Evolutionary conservation across 2,329 filamentous ascomycete genomes (phyloP), one percentile per base, ranked within the genome.

Genomic region (Neocatenulostroma microsporum): DNA sequence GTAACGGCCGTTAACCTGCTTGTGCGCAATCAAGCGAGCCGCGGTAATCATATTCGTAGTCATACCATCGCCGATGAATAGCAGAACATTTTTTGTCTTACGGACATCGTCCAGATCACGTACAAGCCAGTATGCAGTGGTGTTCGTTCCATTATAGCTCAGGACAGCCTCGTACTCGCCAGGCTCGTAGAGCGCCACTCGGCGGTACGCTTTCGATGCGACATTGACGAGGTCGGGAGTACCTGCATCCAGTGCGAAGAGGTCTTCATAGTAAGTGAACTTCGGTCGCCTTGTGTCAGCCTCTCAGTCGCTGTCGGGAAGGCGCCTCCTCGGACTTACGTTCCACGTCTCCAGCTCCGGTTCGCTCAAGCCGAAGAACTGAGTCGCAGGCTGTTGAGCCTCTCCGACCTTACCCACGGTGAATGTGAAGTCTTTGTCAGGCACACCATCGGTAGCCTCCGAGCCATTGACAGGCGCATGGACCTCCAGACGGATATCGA

Each of bases 1-100:
- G 61, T 89, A 93, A 60, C 82, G 84, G 49, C 85, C 85, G 55
- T 93, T 91, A 69, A 89, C 73, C 48, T 73, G 80, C 68, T 85
- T 82, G 69, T 93, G 85, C 13, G 73, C 84, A 37, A 93, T 78
- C 38, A 91, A 69, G 47, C 85, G 81, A 36, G 84, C 84, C 27
- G 85, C 85, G 4, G 51, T 55, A 39, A 55, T 56, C 53, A 54
- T 54, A 62, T 84, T 84, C 29, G 81, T 85, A 3, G 72, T 75
- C 71, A 74, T 74, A 20, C 71, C 74, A 39, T 76, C 73, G 57
- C 85, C 85, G 46, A 93, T 84, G 63, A 91, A 93, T 45, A 91
- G 71, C 50, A 91, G 76, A 47, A 91, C 77, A 48, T 91, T 46
- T 74, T 89, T 91, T 25, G 84, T 80, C 66, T 77, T 84, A 62